Percentiles rank a stretch among this genome's conserved stretches.
These are phyloP conservation scores for Microdochium bolleyi DNA, from an alignment of 2,329 filamentous ascomycete species.

Conservation along the genomic window DNA sequence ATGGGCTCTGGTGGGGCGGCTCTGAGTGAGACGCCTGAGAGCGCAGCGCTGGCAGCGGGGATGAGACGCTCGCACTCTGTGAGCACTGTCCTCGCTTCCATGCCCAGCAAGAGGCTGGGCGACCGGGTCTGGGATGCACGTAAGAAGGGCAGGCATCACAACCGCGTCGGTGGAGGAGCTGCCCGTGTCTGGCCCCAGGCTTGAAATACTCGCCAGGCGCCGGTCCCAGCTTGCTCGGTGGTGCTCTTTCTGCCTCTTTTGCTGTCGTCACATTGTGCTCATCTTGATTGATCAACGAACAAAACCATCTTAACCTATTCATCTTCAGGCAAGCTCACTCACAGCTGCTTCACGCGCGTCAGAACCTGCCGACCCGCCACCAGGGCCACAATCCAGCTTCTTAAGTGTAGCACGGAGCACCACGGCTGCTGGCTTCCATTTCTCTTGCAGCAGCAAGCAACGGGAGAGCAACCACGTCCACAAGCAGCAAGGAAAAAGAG, in stretches of 20 bases:
- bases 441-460: not conserved
- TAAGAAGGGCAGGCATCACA: not conserved
- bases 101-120: no score
- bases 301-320: not conserved
- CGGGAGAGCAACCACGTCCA: not conserved
- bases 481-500: not conserved
- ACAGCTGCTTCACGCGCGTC: no score
- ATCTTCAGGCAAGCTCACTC: no score
- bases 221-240: not conserved
- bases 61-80: not conserved
- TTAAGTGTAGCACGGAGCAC: not conserved
- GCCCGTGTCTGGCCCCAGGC: not conserved
- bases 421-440: not conserved
- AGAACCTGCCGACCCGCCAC: not conserved
- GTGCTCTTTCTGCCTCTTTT: not conserved
- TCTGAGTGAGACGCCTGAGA: not conserved
- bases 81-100: not conserved
- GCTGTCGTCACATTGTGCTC: not conserved
- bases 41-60: not conserved
- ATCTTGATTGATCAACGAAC: no score
- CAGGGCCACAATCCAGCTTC: not conserved
- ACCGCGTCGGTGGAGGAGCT: not conserved
- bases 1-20: conserved; percentile 13
- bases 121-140: no score
- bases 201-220: not conserved